Evolutionary conservation across 1,284 basidiomycete species (phyloP), one percentile per base, ranked within the genome.

Genomic region (Laetiporus sulphureus): DNA sequence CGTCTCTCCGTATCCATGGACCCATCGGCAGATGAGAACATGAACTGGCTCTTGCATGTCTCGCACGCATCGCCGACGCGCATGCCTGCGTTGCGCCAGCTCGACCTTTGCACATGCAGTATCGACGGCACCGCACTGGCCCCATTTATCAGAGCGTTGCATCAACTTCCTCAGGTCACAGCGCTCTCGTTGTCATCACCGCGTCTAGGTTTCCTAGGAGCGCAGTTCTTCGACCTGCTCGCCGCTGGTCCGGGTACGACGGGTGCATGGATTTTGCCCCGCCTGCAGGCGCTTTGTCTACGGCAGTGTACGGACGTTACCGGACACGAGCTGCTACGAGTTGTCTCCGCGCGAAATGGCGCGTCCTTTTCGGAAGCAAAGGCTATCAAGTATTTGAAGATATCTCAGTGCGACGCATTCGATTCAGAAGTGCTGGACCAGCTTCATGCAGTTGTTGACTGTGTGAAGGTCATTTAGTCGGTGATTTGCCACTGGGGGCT

Each of bases 11-110:
- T 62, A 10, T 52, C 54, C 37, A 59, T 59, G 55, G 56, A 61
- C 20, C n/a, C 48, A 1, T 46, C 55, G n/a, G 49, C 46, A 16
- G 56, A 58, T n/a, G 60, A 62, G 34, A 57, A 57, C 25, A 46
- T 58, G 8, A 55, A 58, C 20, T 63, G 62, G 62, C 54, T 64
- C n/a, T 50, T 46, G n/a, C 54, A 49, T 34, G 42, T 61, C 30
- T 46, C 61, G 3, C 36, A 49, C 30, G 34, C 41, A 29, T 45
- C 50, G 15, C 42, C 50, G 10, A 27, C 41, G 22, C 56, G 52
- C 2, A 53, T 61, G 32, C 58, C 58, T 12, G 38, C 49, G 3
- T 47, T 64, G 5, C 55, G 55, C 32, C 50, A 57, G 13, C 58
- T 65, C 31, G 59, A 65, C 39, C 52, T 65, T 3, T 54, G 61